Evolutionary conservation across 2,329 filamentous ascomycete species (phyloP), one percentile per base, ranked within the genome.

Genomic region (Fusarium sp.): DNA sequence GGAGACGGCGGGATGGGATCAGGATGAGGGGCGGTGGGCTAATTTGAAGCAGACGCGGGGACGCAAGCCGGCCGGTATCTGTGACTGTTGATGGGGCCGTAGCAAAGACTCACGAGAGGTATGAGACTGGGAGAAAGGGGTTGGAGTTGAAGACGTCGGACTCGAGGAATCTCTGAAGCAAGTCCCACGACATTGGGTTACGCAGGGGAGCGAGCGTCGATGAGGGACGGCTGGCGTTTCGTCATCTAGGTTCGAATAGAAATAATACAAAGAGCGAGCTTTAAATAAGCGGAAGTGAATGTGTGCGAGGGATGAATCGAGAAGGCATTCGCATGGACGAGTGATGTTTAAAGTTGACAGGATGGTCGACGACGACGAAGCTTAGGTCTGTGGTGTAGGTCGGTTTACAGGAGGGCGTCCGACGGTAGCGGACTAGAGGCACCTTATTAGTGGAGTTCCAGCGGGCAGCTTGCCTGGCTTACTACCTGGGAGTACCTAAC

Each of bases 101-200:
- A 45, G 43, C 59, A 22, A 61, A 71, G 69, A 87, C 92, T 90
- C 88, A 96, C 94, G 94, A 94, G 81, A 97, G 91, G 85, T 97
- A 97, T 76, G 94, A 94, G 82, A 97, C 94, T 72, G 94, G 93
- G 84, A 97, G 92, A 84, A 95, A 96, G 74, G 94, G 94, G 85
- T 96, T 93, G 86, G 94, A 92, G 87, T 95, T 96, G 89, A 97
- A 97, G 88, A 97, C 93, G 88, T 97, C 94, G 87, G 93, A 95
- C 89, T 96, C 94, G 87, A 97, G 92, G 90, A 96, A 95, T 85
- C 94, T 92, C 88, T 94, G 93, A 83, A 97, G 90, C 87, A 97
- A 88, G 88, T 95, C 93, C 94, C 94, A 96, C 87, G 92, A 93
- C 92, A 92, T 92, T 87, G 84, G 78, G 78, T 79, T 79, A 81